Evolutionary conservation across 441 rosid species (phyloP), one percentile per base, ranked within the genome.

Genomic region (Euphorbia celastroides): DNA sequence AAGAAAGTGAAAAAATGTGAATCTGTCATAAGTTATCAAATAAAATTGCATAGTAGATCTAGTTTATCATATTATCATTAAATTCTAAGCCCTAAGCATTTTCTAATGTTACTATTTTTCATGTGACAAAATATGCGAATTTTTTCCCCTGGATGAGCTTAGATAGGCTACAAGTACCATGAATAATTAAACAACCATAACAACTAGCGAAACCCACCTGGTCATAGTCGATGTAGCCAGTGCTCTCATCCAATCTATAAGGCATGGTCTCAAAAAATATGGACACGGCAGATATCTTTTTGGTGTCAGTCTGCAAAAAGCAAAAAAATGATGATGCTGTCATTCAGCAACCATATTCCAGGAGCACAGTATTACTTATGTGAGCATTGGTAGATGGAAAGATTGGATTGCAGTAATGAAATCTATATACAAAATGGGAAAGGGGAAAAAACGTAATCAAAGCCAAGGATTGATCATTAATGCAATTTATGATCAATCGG

Each of bases 181-280:
- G 20, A 36, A 41, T 26, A 66, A 25, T 27, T 55, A 60, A 11
- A 38, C n/a, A 31, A 56, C 14, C 41, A 26, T 19, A 42, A 55
- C n/a, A 14, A 48, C 32, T 19, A 70, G 16, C n/a, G n/a, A 63
- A 36, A 48, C 57, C 23, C 77, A 90, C 98, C 97, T 88, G 98
- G 30, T 90, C 96, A 48, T 93, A 90, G 73, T 93, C 96, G 64
- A 93, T 93, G 70, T 83, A 93, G 44, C 97, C 96, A 2, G 98
- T 90, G 81, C 73, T 86, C 86, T 93, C 97, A 41, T 93, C 71
- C 77, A 93, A 79, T 84, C 97, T 84, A 76, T 93, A 90, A 5
- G 98, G 98, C 94, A 93, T 84, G 56, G 96, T 93, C 89, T 93
- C 93, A 66, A 93, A 93, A 79, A 90, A 93, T 68, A 93, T 88